Evolutionary conservation across 1,139 yeast species (phyloP).

Genomic region (Candida dubliniensis): DNA sequence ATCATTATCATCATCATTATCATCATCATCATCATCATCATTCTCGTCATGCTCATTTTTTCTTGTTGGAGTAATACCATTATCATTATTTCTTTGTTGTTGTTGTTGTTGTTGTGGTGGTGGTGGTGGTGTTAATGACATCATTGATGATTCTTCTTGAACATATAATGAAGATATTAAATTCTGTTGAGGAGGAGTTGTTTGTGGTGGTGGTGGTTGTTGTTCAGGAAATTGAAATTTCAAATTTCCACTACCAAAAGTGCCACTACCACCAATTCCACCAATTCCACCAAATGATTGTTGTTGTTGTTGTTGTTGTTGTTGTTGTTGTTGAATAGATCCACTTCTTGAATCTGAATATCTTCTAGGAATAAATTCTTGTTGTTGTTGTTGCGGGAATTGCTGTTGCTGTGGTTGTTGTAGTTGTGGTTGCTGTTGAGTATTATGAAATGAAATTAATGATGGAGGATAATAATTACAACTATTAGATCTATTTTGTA

Average conservation of each 20-base stretch:
- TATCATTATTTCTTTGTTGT: slow-evolving; percentile 3
- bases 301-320: slow-evolving; percentile 5
- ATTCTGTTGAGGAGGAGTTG: slow-evolving; percentile 1
- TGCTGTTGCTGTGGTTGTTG: slow-evolving; percentile 1
- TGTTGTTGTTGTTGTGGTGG: slow-evolving; percentile 4
- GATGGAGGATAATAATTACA: not conserved
- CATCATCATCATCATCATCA: slow-evolving; percentile 2
- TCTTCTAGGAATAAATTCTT: slow-evolving; percentile 11
- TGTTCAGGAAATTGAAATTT: slow-evolving; percentile 2
- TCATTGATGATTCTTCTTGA: not conserved
- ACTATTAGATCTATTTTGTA: slow-evolving; percentile 1
- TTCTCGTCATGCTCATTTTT: slow-evolving; percentile 5
- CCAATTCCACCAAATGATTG: not conserved
- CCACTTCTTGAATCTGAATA: slow-evolving; percentile 10
- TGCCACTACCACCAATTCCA: no score
- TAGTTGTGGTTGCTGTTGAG: slow-evolving; percentile 1
- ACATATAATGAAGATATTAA: no score
- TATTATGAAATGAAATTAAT: slow-evolving; percentile 8
- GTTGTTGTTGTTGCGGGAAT: slow-evolving; percentile 3
- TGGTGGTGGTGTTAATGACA: not conserved
- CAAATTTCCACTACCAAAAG: not conserved
- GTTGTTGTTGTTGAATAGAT: slow-evolving; percentile 3
- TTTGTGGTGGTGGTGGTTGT: slow-evolving; percentile 3
- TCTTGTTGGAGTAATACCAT: no score
- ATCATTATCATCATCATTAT: slow-evolving; percentile 5